Base-by-base conservation (phyloP, 2,329 filamentous ascomycete species). In the Pseudogymnoascus sp. region DNA sequence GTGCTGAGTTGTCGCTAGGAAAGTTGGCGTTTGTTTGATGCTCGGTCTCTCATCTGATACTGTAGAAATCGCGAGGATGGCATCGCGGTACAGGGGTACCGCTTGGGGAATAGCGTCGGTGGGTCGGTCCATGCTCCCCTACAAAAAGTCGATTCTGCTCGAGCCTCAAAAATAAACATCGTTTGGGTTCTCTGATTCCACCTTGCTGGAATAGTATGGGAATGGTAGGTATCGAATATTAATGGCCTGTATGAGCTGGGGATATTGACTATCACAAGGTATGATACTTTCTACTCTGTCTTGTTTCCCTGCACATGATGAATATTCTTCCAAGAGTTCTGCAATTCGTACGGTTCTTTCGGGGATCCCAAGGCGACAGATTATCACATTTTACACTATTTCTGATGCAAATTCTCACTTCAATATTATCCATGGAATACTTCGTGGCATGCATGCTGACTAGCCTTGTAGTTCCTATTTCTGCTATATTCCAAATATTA, bases 281-380 rank as follows among this genome's bases (percentile, higher is more conserved):
- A 55, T 33, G 29, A 7, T 55, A 55, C n/a, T 55, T 55, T 21
- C 29, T 55, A 4, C 21, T 33, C 15, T 9, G 4, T 33, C 15
- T 15, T 55, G n/a, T 35, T 55, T 55, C 29, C 15, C 27, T 33
- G 48, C 48, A 55, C 35, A 68, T 66, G 68, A 70, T 69, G 68
- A 70, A 64, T 65, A 67, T 63, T 59, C 62, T 65, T 59, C 37
- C 39, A 62, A 64, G 67, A 69, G 65, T 71, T 71, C 69, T 71
- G 69, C 69, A 71, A 71, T 71, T 67, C 69, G 66, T 65, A 70
- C 64, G 66, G 59, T 63, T 67, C 60, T 62, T 18, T 59, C 55
- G 58, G 59, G 48, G 60, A 62, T 55, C 60, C 33, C 59, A 70
- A 65, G 70, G 65, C 65, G 69, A 72, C 63, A 64, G 62, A 64